A percentile compares a stretch with the other conserved stretches of the same genome.
Conservation (phyloP, 805 yeast genomes). For the Saccharomycopsis guyanensis region DNA sequence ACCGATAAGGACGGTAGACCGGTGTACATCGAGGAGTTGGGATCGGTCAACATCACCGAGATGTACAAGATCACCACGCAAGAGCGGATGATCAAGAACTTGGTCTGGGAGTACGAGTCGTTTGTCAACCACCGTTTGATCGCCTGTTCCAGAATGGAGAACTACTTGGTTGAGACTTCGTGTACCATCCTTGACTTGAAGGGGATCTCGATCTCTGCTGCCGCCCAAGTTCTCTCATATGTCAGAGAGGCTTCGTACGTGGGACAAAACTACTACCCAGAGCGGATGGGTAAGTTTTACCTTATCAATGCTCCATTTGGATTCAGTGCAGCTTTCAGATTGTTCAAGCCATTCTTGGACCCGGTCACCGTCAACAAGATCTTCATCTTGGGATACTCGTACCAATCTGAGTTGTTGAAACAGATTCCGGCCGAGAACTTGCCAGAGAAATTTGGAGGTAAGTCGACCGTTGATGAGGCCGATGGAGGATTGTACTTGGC, state of each 20-base stretch:
- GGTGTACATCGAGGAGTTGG: constrained; percentile 87
- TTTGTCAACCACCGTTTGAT: constrained; percentile 80
- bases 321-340: constrained; percentile 84
- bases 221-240: constrained; percentile 77
- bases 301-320: constrained; percentile 97
- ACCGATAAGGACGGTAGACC: constrained; percentile 97
- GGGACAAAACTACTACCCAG: constrained; percentile 97
- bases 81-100: constrained; percentile 91
- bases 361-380: constrained; percentile 97
- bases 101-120: constrained; percentile 97
- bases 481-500: constrained; percentile 80
- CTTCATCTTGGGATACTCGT: constrained; percentile 73
- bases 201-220: constrained; percentile 81
- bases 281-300: constrained; percentile 97
- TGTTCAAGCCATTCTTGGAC: constrained; percentile 90
- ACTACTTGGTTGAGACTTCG: constrained; percentile 81
- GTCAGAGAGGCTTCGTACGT: constrained; percentile 89
- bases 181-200: constrained; percentile 94
- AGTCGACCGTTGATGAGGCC: constrained; percentile 52
- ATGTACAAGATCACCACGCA: constrained; percentile 92
- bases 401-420: constrained; percentile 74
- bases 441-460: constrained; percentile 88
- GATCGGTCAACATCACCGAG: constrained; percentile 79
- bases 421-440: constrained; percentile 92
- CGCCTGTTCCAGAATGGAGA: constrained; percentile 83